Percentiles rank a stretch among this genome's conserved stretches.
These are phyloP conservation scores for Helianthus annuus DNA, from an alignment of 129 eudicot species.

Conservation along the genomic window HanXRQr2.0-SUNRISE NC_035439.2:134761397-134761896, in stretches of 20 bases:
- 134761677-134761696: neutral
- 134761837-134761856: no score
- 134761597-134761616: constrained; percentile 94
- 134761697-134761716: constrained; percentile 21
- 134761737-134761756: neutral
- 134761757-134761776: no score
- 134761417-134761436: no score
- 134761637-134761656: neutral
- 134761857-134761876: no score
- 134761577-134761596: constrained; percentile 99
- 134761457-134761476: no score
- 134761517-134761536: constrained; percentile 85
- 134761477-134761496: constrained; percentile 12
- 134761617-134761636: constrained; percentile 2
- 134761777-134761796: no score
- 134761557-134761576: constrained; percentile 97
- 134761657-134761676: constrained; percentile 7
- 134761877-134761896: no score
- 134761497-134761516: constrained; percentile 24
- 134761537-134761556: constrained; percentile 95
- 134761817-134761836: no score
- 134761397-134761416: no score
- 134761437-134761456: no score
- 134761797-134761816: no score
- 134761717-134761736: neutral